These are phyloP conservation scores for Amniculicola lignicola DNA, from an alignment of 495 filamentous ascomycete genomes.

Conservation along the genomic window DNA sequence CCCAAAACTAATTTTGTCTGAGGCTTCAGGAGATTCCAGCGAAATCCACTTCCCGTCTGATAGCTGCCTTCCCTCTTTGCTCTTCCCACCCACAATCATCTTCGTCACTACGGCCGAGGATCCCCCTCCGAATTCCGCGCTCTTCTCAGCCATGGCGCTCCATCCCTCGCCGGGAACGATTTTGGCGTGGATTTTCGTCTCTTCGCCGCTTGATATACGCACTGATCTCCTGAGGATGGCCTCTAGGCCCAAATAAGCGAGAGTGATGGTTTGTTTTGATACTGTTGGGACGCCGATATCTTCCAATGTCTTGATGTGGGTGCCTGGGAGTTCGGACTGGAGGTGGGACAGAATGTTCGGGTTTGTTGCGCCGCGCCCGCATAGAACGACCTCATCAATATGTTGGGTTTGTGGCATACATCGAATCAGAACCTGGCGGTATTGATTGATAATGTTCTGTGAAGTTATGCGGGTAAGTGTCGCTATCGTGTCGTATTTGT, in stretches of 20 bases:
- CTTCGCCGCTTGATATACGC: no score
- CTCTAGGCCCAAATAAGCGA: constrained; percentile 10
- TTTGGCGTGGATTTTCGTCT: no score
- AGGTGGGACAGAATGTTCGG: constrained; percentile 11
- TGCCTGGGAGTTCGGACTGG: neutral
- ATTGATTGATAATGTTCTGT: constrained; percentile 11
- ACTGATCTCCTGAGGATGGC: constrained; percentile 1
- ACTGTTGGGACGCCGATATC: constrained; percentile 4
- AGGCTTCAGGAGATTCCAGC: no score
- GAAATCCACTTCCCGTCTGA: no score
- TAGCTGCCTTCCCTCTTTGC: no score
- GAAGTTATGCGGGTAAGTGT: constrained; percentile 23
- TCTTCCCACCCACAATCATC: no score
- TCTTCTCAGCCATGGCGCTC: no score
- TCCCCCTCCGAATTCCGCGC: no score
- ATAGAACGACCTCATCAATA: constrained; percentile 21
- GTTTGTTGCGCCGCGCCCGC: constrained; percentile 21
- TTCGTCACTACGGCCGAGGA: no score
- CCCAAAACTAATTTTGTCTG: no score
- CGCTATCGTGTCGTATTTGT: constrained; percentile 12
- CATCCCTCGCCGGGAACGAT: no score
- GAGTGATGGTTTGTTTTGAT: constrained; percentile 12
- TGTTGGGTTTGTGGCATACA: neutral
- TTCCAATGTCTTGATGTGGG: constrained; percentile 3
- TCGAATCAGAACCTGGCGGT: neutral